Conservation (phyloP, 495 filamentous ascomycete species). For the Mytilinidion resinicola region DNA sequence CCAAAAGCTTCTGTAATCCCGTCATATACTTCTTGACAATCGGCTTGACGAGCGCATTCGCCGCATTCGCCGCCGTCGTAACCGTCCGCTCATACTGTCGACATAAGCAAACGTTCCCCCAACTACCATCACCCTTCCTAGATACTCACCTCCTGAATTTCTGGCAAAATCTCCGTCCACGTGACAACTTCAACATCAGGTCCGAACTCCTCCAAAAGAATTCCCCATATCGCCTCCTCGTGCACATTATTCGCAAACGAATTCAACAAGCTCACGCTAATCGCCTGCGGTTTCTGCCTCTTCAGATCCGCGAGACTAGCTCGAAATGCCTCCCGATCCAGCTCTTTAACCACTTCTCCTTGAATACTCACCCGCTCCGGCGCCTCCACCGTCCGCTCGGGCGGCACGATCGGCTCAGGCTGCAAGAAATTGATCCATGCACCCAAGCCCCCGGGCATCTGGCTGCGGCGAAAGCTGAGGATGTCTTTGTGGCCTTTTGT, state of each 20-base stretch:
- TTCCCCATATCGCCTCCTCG: conserved; percentile 36
- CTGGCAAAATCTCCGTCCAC: conserved; percentile 43
- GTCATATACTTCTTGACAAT: conserved; percentile 43
- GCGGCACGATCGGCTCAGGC: conserved; percentile 45
- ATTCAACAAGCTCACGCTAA: conserved; percentile 46
- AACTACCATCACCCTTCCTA: too few relatives aligned
- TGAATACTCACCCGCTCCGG: conserved; percentile 43
- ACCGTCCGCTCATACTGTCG: conserved; percentile 46
- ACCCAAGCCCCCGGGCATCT: conserved; percentile 46
- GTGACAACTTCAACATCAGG: conserved; percentile 38
- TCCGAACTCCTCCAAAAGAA: conserved; percentile 39
- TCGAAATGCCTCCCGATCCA: conserved; percentile 39
- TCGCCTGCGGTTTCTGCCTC: conserved; percentile 40
- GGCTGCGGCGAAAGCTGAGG: conserved; percentile 41
- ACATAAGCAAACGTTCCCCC: too few relatives aligned
- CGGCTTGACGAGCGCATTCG: conserved; percentile 47
- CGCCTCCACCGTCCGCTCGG: conserved; percentile 46
- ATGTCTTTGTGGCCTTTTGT: conserved; percentile 32
- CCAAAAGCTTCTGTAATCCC: conserved; percentile 37
- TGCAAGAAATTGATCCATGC: conserved; percentile 45
- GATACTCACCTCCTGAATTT: conserved; percentile 35
- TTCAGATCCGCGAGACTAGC: conserved; percentile 30
- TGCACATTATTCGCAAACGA: conserved; percentile 43
- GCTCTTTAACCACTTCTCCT: conserved; percentile 37
- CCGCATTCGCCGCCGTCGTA: conserved; percentile 46